A percentile compares a stretch with the other conserved stretches of the same genome.
Evolutionary conservation across 805 yeast genomes (phyloP).

Genomic region (Saccharomycopsis oosterbeekiorum): DNA sequence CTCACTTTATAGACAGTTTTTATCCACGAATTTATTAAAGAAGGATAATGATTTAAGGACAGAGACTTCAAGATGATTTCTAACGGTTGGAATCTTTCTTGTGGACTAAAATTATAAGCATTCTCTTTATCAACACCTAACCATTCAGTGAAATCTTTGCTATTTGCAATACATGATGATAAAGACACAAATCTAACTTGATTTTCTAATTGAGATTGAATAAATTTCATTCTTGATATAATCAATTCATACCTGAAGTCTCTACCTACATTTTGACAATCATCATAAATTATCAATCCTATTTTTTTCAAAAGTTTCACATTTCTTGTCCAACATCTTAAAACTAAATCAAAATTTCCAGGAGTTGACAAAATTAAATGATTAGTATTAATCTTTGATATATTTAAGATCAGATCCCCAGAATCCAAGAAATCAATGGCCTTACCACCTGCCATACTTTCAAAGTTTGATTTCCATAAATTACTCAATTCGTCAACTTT

Average conservation of each 20-base stretch:
- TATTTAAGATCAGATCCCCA: constrained; percentile 47
- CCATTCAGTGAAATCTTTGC: constrained; percentile 79
- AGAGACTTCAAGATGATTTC: constrained; percentile 47
- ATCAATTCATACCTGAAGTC: constrained; percentile 56
- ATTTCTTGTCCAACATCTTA: constrained; percentile 74
- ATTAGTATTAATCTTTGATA: constrained; percentile 43
- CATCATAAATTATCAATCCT: constrained; percentile 63
- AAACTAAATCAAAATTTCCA: constrained; percentile 57
- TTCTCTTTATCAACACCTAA: constrained; percentile 55
- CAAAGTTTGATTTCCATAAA: constrained; percentile 45
- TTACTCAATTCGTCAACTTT: constrained; percentile 37
- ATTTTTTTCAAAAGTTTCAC: constrained; percentile 60
- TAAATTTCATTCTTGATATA: constrained; percentile 61
- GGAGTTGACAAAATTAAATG: constrained; percentile 77
- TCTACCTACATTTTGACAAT: constrained; percentile 55
- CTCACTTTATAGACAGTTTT: constrained; percentile 39
- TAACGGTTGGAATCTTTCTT: constrained; percentile 45
- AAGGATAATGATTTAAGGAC: constrained; percentile 39
- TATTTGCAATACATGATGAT: constrained; percentile 60
- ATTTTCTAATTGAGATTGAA: constrained; percentile 54
- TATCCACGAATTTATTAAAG: constrained; percentile 41
- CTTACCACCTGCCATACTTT: constrained; percentile 47
- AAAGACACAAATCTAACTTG: constrained; percentile 43
- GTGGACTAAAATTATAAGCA: constrained; percentile 62
- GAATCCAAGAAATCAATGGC: constrained; percentile 41